Evolutionary conservation across 345 rosid species (phyloP), one percentile per base, ranked within the genome.

Genomic region (Moricandia arvensis): DNA sequence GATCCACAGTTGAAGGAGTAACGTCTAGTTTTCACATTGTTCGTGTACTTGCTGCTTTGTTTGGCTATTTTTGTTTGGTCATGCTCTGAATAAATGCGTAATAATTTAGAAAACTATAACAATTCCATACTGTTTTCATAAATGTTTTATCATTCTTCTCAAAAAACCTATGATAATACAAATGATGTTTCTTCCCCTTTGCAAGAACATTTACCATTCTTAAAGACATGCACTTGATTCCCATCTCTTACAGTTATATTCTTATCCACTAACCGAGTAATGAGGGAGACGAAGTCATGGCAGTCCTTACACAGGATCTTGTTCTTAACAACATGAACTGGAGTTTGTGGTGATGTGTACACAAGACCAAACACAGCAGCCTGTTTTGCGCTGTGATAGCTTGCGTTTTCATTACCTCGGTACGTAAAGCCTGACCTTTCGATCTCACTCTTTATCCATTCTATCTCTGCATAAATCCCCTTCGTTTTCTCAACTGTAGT

Each of bases 1-100:
- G 84, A 88, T 43, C 75, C 90, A 57, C 82, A 67, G 80, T 72
- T 69, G 35, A 87, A 87, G 80, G 85, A 81, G 53, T 45, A 81
- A 79, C 38, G 21, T 30, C 41, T 73, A 63, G 75, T 41, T 68
- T 69, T 62, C 45, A 34, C 71, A 8, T 55, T 68, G 69, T 79
- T 53, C n/a, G 53, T 45, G 53, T 45, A 62, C 27, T 61, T 72
- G 66, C 59, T 71, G 24, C 51, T 45, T 61, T 59, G 41, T 66
- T 54, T 49, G 69, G 68, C 63, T 16, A 78, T n/a, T n/a, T n/a
- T n/a, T n/a, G n/a, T n/a, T 35, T 24, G 54, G 51, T 66, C 72
- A 12, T n/a, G 62, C 51, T 78, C 59, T 66, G 66, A 66, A 29
- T 18, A 79, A 68, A 24, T 41, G 75, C 65, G 17, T 62, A 73